These are phyloP conservation scores for Aspergillus coremiiformis DNA, from an alignment of 495 filamentous ascomycete genomes.

Conservation along the genomic window DNA sequence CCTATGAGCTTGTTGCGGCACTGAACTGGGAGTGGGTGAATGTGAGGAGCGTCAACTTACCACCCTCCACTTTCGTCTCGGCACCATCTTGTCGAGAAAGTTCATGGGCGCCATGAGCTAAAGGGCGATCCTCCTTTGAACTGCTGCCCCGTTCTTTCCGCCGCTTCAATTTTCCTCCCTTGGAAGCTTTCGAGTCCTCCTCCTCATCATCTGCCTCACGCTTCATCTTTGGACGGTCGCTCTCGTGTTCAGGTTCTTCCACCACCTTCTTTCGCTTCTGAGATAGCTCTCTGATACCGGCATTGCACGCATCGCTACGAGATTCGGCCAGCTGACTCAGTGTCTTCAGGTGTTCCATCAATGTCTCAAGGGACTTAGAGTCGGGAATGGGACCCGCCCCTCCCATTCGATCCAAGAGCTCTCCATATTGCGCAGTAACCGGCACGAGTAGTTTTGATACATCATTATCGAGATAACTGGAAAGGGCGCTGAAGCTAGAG, in stretches of 20 bases:
- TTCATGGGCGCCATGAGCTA: constrained; percentile 56
- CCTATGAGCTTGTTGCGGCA: too few species aligned
- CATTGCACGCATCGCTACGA: constrained; percentile 56
- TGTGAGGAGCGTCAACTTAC: constrained; percentile 38
- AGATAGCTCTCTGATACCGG: constrained; percentile 63
- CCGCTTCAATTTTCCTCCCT: constrained; percentile 44
- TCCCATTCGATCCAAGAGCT: constrained; percentile 61
- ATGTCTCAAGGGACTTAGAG: constrained; percentile 60
- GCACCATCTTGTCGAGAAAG: constrained; percentile 60
- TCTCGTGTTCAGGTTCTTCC: constrained; percentile 43
- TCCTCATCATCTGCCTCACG: constrained; percentile 49
- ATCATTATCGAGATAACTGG: constrained; percentile 53
- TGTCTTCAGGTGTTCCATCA: constrained; percentile 59
- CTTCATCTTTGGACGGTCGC: constrained; percentile 44
- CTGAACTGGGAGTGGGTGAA: background rate
- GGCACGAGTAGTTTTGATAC: constrained; percentile 54
- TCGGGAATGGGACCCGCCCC: constrained; percentile 62
- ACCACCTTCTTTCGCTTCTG: constrained; percentile 52
- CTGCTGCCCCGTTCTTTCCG: constrained; percentile 43
- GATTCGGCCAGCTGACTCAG: constrained; percentile 59
- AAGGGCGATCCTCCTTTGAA: constrained; percentile 49
- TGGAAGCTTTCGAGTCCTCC: constrained; percentile 39
- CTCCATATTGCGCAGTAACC: constrained; percentile 57
- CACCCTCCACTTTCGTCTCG: constrained; percentile 47
- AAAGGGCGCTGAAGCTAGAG: constrained; percentile 47